phyloP scores from a whole-genome alignment of 2,329 filamentous ascomycete species.

The Seiridium unicorne region DNA sequence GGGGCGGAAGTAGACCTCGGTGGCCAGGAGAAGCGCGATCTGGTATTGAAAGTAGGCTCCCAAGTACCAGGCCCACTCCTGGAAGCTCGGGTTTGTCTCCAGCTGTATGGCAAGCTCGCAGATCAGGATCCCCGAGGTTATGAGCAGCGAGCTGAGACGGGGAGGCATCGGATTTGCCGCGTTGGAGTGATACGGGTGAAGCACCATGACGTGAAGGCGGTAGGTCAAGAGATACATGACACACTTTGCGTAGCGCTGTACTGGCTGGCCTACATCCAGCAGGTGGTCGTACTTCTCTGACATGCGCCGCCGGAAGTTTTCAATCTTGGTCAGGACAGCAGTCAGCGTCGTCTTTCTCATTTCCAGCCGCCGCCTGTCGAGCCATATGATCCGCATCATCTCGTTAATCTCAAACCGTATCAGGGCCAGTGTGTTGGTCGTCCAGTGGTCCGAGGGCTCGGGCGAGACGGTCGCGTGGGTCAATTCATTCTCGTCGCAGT shows the following conservation, averaged over 20 bases:
- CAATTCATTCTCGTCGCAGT: constrained; percentile 68
- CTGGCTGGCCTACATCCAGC: constrained; percentile 56
- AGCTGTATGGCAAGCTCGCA: constrained; percentile 46
- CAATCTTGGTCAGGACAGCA: constrained; percentile 64
- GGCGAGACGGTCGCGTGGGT: constrained; percentile 36
- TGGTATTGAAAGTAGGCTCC: constrained; percentile 75
- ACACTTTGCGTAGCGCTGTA: constrained; percentile 62
- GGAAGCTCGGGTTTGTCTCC: constrained; percentile 43
- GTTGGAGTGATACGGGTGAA: constrained; percentile 64
- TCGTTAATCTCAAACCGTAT: constrained; percentile 74
- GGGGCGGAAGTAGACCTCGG: constrained; percentile 62
- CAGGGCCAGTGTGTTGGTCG: constrained; percentile 64
- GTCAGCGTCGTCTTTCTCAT: constrained; percentile 60
- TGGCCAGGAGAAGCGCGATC: constrained; percentile 64
- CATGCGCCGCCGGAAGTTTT: constrained; percentile 65
- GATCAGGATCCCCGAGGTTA: constrained; percentile 57
- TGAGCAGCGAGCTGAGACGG: constrained; percentile 60
- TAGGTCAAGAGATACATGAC: constrained; percentile 64
- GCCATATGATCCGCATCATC: constrained; percentile 69
- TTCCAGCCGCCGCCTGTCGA: constrained; percentile 66
- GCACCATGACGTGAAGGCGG: constrained; percentile 63
- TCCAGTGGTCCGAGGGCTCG: constrained; percentile 56
- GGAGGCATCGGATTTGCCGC: constrained; percentile 51
- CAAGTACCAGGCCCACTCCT: constrained; percentile 67
- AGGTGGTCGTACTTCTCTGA: constrained; percentile 64